Conservation (phyloP, 129 eudicot genomes). For the Flaveria robusta region DNA sequence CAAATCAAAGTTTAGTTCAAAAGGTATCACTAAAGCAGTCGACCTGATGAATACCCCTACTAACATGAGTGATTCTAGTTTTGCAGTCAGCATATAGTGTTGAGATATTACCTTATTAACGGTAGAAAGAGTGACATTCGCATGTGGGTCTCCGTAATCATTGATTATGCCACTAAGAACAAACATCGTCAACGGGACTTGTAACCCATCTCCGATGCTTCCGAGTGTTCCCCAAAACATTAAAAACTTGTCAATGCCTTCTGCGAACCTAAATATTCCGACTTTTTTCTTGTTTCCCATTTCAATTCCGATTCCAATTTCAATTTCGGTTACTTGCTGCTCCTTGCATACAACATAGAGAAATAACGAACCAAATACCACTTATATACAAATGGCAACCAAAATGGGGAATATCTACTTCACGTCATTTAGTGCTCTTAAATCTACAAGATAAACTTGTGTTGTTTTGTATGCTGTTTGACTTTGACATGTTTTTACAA, state of each 20-base stretch:
- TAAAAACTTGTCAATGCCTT: constrained; percentile 56
- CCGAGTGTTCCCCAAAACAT: constrained; percentile 73
- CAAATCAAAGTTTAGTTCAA: not conserved
- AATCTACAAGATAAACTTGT: not conserved
- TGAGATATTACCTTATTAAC: constrained; percentile 47
- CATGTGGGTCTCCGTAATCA: constrained; percentile 49
- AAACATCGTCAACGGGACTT: constrained; percentile 68
- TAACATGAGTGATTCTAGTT: not conserved
- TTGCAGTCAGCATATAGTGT: no score
- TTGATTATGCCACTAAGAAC: constrained; percentile 68
- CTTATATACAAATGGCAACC: constrained; percentile 25
- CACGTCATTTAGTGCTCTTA: constrained; percentile 13
- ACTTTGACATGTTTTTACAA: not conserved
- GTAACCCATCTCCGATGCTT: constrained; percentile 78
- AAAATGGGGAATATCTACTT: not conserved
- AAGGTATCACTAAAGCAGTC: not conserved
- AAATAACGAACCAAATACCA: not conserved
- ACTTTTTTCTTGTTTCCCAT: constrained; percentile 21
- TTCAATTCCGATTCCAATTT: not conserved
- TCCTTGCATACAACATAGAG: not conserved
- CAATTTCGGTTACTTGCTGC: no score
- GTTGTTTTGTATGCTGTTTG: not conserved
- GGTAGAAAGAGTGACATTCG: constrained; percentile 25
- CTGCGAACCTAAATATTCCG: constrained; percentile 64
- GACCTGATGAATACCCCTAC: not conserved